Evolutionary conservation across 495 filamentous ascomycete genomes (phyloP), one percentile per base, ranked within the genome.

Genomic region (Parachaetomium inaequale): DNA sequence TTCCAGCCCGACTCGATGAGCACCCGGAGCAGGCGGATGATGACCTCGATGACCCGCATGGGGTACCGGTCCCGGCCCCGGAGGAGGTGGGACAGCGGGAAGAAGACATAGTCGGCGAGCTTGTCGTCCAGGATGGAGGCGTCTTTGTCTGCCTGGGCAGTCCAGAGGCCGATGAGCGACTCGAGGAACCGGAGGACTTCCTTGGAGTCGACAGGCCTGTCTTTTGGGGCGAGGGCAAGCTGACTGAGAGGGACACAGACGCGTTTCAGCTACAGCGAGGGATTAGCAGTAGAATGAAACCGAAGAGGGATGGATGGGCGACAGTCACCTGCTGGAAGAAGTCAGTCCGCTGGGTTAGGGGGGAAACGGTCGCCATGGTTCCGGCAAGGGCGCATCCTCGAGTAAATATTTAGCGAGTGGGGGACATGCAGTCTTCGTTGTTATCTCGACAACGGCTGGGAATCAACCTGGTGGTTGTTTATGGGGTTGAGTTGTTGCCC

Each of bases 91-190:
- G 90, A 91, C 0, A 99, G 76, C 0, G 94, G 94, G 66, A 96
- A 94, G 80, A 98, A 98, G 65, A 88, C 84, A 77, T 96, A 99
- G 72, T 97, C 91, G 8, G 92, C 94, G 28, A 97, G 76, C 72
- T 91, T 92, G 55, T 85, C 80, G 70, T 96, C 91, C 12, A 97
- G 77, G 0, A 80, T 76, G 19, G 77, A 73, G 36, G 82, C 76
- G 65, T 79, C 74, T 51, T 77, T 75, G 49, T 62, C 69, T 40
- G 78, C 76, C 66, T 88, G 78, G 36, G 76, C 70, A 6, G 79
- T 72, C 26, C 95, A 74, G 21, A 81, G 67, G 15, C 66, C 59
- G 45, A 79, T 76, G 4, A 96, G 76, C 0, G 78, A 70, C 29
- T 84, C 78, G 26, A 88, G 76, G 26, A 82, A 79, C 43, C 70